These are phyloP conservation scores for Annona squamosa DNA, from an alignment of 164 flowering plant species.

Conservation along the genomic window DNA sequence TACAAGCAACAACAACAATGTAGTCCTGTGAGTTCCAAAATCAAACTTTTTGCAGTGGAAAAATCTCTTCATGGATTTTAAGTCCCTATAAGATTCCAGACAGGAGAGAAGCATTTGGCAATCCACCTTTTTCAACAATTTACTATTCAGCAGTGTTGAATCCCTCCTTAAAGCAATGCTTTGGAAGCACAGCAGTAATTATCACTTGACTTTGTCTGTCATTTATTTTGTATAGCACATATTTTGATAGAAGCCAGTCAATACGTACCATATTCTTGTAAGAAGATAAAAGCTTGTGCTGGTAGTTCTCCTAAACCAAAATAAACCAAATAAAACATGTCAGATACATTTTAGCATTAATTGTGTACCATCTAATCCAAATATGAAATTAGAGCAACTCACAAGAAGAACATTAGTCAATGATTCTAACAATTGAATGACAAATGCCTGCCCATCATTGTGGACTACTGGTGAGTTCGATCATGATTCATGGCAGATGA, in stretches of 20 bases:
- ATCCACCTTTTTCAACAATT: neutral
- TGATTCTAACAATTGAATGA: neutral
- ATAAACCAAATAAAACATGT: constrained; percentile 3
- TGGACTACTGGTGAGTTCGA: neutral
- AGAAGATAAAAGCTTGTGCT: constrained; percentile 12
- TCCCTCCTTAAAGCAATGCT: neutral
- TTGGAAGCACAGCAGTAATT: neutral
- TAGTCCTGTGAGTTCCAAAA: neutral
- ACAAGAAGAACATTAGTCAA: neutral
- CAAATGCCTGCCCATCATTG: neutral
- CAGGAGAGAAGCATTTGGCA: neutral
- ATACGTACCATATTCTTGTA: constrained; percentile 24
- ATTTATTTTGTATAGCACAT: neutral
- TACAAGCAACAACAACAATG: neutral
- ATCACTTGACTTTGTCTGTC: neutral
- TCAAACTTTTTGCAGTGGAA: no score
- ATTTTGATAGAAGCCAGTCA: neutral
- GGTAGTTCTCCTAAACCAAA: constrained; percentile 16
- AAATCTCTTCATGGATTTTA: neutral
- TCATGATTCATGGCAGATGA: no score
- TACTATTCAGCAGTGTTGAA: neutral
- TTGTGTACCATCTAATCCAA: neutral
- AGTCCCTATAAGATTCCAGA: neutral
- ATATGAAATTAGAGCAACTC: no score
- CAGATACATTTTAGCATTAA: neutral